Percentiles rank a stretch among this genome's conserved stretches.
Conservation (phyloP, 805 yeast species). For the Pichia heedii region DNA sequence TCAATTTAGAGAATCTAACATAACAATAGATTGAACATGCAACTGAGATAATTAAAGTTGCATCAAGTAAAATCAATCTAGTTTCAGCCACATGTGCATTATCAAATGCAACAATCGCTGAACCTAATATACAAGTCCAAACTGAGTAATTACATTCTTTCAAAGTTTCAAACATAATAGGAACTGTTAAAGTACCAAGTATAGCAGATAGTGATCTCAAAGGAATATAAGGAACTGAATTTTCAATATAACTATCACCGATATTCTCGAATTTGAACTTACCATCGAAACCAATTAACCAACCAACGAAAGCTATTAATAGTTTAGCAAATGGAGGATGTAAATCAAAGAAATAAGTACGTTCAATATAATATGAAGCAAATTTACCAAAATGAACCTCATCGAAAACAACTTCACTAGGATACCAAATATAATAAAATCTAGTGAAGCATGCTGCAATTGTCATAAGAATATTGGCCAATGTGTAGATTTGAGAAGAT, state of each 20-base stretch:
- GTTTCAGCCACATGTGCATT: constrained; percentile 89
- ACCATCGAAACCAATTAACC: constrained; percentile 86
- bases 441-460: constrained; percentile 41
- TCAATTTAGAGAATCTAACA: constrained; percentile 66
- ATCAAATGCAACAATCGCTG: constrained; percentile 71
- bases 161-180: constrained; percentile 75
- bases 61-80: constrained; percentile 83
- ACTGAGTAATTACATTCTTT: constrained; percentile 77
- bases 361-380: constrained; percentile 76
- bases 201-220: constrained; percentile 71
- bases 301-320: constrained; percentile 84
- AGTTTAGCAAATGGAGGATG: constrained; percentile 98
- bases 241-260: constrained; percentile 70
- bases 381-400: constrained; percentile 85
- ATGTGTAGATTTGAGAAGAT: background rate
- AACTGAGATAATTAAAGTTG: constrained; percentile 76
- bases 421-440: constrained; percentile 52
- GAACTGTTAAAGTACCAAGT: constrained; percentile 76
- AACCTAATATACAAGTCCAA: constrained; percentile 68
- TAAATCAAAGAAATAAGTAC: constrained; percentile 90
- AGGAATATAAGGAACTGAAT: constrained; percentile 81
- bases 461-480: constrained; percentile 33
- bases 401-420: constrained; percentile 74
- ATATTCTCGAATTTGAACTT: constrained; percentile 81
- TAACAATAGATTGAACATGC: constrained; percentile 74